These are phyloP conservation scores for Hypoxylon intermedium DNA, from an alignment of 495 filamentous ascomycete genomes.

Conservation along the genomic window DNA sequence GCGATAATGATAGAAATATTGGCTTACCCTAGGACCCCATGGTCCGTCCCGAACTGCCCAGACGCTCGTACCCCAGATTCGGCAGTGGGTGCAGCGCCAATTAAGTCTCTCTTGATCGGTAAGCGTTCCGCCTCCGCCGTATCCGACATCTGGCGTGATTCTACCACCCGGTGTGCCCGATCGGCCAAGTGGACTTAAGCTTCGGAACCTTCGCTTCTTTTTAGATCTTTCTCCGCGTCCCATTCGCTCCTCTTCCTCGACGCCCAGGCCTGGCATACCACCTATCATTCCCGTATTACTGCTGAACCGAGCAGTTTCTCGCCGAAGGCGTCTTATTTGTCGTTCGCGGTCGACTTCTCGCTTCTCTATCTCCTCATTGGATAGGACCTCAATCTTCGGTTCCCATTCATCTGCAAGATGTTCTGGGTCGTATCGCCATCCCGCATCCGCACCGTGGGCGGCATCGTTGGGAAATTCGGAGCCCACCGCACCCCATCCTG, in stretches of 20 bases:
- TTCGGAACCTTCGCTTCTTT: constrained; percentile 92
- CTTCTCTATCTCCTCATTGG: constrained; percentile 97
- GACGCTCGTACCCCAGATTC: constrained; percentile 83
- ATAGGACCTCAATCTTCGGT: constrained; percentile 85
- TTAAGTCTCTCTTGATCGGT: constrained; percentile 79
- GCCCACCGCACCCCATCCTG: constrained; percentile 71
- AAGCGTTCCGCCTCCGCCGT: constrained; percentile 70
- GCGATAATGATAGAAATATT: neutral
- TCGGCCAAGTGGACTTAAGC: constrained; percentile 75
- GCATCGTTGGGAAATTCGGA: constrained; percentile 90
- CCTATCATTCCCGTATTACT: constrained; percentile 77
- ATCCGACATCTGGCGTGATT: constrained; percentile 76
- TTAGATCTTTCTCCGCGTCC: constrained; percentile 88
- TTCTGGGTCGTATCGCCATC: constrained; percentile 94
- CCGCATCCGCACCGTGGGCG: constrained; percentile 75
- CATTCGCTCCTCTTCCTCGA: constrained; percentile 70
- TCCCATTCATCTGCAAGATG: constrained; percentile 92
- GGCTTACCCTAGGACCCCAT: constrained; percentile 77
- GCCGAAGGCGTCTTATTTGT: constrained; percentile 81
- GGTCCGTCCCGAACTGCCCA: constrained; percentile 97
- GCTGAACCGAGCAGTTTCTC: constrained; percentile 92
- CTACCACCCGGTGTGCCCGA: constrained; percentile 72
- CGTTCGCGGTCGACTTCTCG: constrained; percentile 93
- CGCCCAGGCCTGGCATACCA: constrained; percentile 68
- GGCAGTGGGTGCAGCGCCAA: constrained; percentile 93